Evolutionary conservation across 352 stramenopile genomes (phyloP).

Genomic region (Phytopythium ostracodes): DNA sequence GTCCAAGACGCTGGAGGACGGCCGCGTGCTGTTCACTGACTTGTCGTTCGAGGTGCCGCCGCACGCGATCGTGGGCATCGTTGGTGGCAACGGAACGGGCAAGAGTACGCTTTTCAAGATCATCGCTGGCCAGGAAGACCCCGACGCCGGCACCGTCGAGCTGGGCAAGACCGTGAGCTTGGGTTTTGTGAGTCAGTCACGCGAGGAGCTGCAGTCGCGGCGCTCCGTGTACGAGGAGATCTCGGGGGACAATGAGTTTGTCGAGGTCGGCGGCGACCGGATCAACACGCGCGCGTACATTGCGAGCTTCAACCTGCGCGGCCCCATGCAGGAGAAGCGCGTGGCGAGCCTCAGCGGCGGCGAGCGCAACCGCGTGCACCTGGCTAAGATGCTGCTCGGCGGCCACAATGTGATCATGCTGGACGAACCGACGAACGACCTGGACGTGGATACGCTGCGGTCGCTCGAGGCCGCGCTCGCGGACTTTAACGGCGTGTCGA

Average conservation of each 20-base stretch:
- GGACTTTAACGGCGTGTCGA: constrained; percentile 89
- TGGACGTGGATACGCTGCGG: constrained; percentile 82
- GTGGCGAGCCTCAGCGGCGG: constrained; percentile 71
- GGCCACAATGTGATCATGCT: constrained; percentile 87
- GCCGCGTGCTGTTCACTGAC: constrained; percentile 90
- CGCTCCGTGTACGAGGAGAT: constrained; percentile 84
- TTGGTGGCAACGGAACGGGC: constrained; percentile 97
- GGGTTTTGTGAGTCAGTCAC: constrained; percentile 74
- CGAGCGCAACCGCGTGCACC: constrained; percentile 81
- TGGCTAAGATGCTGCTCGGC: constrained; percentile 82
- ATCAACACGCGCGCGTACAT: constrained; percentile 87
- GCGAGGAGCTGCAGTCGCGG: constrained; percentile 60
- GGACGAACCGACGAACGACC: constrained; percentile 86
- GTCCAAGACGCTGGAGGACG: constrained; percentile 68
- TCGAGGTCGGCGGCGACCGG: constrained; percentile 65
- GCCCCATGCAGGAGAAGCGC: constrained; percentile 83
- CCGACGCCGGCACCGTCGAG: constrained; percentile 74
- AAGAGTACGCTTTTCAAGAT: constrained; percentile 98
- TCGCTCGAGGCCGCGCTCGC: constrained; percentile 86
- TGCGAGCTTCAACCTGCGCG: constrained; percentile 82
- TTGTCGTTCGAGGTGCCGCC: constrained; percentile 93
- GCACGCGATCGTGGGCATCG: constrained; percentile 95
- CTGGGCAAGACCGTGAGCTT: constrained; percentile 77
- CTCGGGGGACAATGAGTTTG: constrained; percentile 82
- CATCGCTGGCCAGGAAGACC: constrained; percentile 88